These are phyloP conservation scores for Daedalea quercina DNA, from an alignment of 768 basidiomycete genomes.

Conservation along the genomic window DNA sequence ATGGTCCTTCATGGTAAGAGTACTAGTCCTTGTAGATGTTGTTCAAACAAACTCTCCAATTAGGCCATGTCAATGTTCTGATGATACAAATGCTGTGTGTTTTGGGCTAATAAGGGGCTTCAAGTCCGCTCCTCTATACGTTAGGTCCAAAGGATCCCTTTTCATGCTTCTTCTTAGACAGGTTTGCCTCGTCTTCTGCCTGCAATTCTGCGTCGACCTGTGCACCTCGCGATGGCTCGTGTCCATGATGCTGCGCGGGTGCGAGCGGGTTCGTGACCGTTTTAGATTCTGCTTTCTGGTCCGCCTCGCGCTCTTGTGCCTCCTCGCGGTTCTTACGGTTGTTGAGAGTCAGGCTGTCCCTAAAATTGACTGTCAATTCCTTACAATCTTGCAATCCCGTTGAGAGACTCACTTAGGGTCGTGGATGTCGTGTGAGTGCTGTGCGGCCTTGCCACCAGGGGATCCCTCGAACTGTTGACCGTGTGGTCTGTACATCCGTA, in stretches of 20 bases:
- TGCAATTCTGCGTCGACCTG: slow-evolving; percentile 51
- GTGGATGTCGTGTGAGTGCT: slow-evolving; percentile 31
- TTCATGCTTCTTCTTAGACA: slow-evolving; percentile 35
- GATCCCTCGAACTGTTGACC: slow-evolving; percentile 10
- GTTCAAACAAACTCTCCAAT: too few relatives aligned
- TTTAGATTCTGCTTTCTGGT: slow-evolving; percentile 17
- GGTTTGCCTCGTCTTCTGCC: slow-evolving; percentile 41
- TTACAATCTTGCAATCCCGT: background rate
- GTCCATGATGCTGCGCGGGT: slow-evolving; percentile 45
- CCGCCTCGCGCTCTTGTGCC: slow-evolving; percentile 25
- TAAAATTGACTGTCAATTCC: slow-evolving; percentile 9
- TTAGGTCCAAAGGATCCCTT: slow-evolving; percentile 7
- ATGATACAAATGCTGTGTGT: too few relatives aligned
- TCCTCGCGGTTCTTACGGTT: slow-evolving; percentile 25
- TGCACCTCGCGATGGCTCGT: slow-evolving; percentile 52
- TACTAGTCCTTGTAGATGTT: too few relatives aligned
- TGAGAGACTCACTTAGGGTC: slow-evolving; percentile 31
- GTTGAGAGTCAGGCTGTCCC: slow-evolving; percentile 38
- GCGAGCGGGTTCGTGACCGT: slow-evolving; percentile 39
- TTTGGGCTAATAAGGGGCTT: too few relatives aligned
- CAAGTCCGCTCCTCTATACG: background rate
- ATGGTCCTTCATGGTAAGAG: too few relatives aligned
- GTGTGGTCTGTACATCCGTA: slow-evolving; percentile 3
- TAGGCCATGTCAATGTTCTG: too few relatives aligned
- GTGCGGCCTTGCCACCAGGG: slow-evolving; percentile 16